These are phyloP conservation scores for Scutellaria galericulata DNA, from an alignment of 257 asterid genomes.

Conservation along the genomic window DNA sequence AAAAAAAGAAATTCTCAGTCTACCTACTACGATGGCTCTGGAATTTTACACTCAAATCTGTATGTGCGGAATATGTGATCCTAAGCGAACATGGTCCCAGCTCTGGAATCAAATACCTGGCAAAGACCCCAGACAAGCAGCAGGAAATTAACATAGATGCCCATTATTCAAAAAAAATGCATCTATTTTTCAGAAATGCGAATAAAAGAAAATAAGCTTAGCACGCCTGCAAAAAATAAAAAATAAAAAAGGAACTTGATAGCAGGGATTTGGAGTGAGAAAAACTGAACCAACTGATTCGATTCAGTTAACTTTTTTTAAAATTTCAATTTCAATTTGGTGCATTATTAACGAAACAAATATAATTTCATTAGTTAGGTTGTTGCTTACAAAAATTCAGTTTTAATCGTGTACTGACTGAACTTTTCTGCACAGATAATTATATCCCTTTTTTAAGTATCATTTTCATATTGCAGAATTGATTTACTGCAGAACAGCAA, in stretches of 20 bases:
- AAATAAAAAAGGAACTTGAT: conserved; percentile 2
- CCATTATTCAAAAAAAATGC: neutral
- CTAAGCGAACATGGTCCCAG: conserved; percentile 88
- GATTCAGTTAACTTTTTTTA: too few relatives aligned
- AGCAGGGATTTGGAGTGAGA: neutral
- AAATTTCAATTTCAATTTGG: too few relatives aligned
- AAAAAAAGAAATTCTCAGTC: conserved; percentile 10
- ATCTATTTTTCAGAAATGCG: neutral
- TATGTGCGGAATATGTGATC: conserved; percentile 94
- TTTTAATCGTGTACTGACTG: too few relatives aligned
- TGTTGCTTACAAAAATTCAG: too few relatives aligned
- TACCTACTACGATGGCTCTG: conserved; percentile 93
- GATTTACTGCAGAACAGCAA: too few relatives aligned
- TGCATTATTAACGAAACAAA: too few relatives aligned
- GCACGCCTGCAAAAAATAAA: conserved; percentile 12
- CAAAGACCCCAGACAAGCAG: conserved; percentile 34
- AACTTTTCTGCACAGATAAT: too few relatives aligned
- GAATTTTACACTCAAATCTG: conserved; percentile 92
- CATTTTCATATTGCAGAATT: too few relatives aligned
- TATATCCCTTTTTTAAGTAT: too few relatives aligned
- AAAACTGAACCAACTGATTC: neutral
- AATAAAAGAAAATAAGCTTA: conserved; percentile 8
- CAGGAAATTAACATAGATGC: conserved; percentile 31
- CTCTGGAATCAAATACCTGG: conserved; percentile 86
- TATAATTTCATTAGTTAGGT: too few relatives aligned